Evolutionary conservation across 176 grass and related monocot species (phyloP).

Genomic region (Echinochloa phyllopogon): DNA sequence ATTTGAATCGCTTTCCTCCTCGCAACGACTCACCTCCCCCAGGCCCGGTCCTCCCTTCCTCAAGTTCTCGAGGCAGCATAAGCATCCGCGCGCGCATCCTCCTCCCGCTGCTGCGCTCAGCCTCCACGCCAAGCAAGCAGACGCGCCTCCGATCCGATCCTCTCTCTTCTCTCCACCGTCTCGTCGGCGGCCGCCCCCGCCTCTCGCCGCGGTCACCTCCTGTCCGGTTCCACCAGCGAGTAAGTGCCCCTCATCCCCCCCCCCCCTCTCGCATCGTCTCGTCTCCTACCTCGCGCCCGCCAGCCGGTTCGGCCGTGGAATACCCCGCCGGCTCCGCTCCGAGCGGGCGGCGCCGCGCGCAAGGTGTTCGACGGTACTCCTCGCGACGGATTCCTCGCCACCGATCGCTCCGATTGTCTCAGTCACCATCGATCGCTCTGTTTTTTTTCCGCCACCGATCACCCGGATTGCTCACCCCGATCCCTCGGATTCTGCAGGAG

Average conservation of each 20-base stretch:
- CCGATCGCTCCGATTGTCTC: conserved; percentile 9
- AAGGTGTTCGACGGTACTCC: conserved; percentile 41
- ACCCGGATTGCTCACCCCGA: background rate
- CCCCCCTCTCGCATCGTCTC: background rate
- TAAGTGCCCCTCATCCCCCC: background rate
- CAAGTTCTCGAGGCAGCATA: background rate
- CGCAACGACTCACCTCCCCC: background rate
- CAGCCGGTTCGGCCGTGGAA: conserved; percentile 2
- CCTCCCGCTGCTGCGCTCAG: background rate
- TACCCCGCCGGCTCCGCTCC: background rate
- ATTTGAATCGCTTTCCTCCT: conserved; percentile 32
- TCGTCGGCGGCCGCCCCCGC: background rate
- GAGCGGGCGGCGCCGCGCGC: background rate
- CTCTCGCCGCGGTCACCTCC: conserved; percentile 9
- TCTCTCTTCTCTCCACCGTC: background rate
- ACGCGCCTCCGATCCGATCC: background rate
- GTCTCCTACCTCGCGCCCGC: conserved; percentile 4
- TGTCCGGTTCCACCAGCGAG: background rate
- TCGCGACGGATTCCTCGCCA: background rate
- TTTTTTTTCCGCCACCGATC: background rate
- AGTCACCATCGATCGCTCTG: background rate
- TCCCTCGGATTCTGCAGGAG: conserved; percentile 36
- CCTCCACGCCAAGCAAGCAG: background rate
- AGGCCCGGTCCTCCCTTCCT: background rate
- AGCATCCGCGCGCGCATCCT: background rate